Percentiles rank a stretch among this genome's conserved stretches.
Conservation (phyloP, 495 filamentous ascomycete genomes). For the Parathielavia hyrcaniae region DNA sequence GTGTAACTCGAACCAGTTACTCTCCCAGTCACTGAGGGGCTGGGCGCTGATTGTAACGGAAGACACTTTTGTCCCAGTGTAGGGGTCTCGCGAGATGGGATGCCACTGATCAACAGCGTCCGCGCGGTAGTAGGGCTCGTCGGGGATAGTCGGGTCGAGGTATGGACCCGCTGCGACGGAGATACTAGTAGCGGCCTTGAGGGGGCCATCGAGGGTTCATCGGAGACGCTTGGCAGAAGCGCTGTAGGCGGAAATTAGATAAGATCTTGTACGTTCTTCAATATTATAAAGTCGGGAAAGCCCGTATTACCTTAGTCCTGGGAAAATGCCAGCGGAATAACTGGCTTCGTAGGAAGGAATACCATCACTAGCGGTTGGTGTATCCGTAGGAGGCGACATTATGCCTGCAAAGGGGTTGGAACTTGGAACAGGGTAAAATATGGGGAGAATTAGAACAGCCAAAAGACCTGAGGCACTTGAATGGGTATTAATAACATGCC, state of each 20-base stretch:
- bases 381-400: not conserved
- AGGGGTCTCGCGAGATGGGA: not conserved
- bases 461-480: too few relatives aligned
- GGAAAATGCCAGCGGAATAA: not conserved
- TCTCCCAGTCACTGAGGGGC: slow-evolving; percentile 1
- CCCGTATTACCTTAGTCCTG: not conserved
- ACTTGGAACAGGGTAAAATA: not conserved
- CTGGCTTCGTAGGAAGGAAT: not conserved
- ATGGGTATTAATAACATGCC: too few relatives aligned
- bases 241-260: not conserved
- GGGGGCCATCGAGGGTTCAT: not conserved
- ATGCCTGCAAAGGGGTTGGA: not conserved
- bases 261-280: not conserved
- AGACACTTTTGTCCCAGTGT: not conserved
- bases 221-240: not conserved
- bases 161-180: not conserved
- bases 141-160: not conserved
- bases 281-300: not conserved
- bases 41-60: not conserved
- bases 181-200: not conserved
- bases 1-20: slow-evolving; percentile 2
- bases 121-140: not conserved
- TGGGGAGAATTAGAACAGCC: not conserved
- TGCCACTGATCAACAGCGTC: not conserved
- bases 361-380: not conserved